Percentiles rank a stretch among this genome's conserved stretches.
Evolutionary conservation across 208 protist species (phyloP).

Genomic region (Angomonas desouzai): DNA sequence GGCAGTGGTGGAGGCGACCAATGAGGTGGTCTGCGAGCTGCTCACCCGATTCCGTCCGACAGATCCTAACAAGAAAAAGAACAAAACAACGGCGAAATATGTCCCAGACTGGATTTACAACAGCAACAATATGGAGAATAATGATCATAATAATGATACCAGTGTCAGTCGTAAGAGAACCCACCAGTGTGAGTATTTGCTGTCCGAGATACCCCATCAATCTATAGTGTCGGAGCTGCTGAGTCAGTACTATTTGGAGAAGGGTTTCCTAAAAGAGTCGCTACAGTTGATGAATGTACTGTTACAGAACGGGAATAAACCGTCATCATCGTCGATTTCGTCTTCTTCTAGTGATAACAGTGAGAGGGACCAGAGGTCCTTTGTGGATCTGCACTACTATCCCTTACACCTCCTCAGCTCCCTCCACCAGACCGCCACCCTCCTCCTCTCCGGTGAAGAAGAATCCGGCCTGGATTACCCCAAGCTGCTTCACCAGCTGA

Average conservation of each 20-base stretch:
- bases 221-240: neutral
- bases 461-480: too few relatives aligned
- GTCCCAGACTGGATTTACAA: neutral
- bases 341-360: too few relatives aligned
- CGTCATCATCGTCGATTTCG: neutral
- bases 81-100: neutral
- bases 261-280: neutral
- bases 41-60: neutral
- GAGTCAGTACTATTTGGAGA: neutral
- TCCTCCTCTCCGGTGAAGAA: neutral
- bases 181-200: neutral
- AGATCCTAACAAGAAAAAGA: neutral
- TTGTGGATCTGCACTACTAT: slow-evolving; percentile 72
- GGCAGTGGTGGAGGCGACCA: neutral
- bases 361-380: too few relatives aligned
- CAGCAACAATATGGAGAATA: too few relatives aligned
- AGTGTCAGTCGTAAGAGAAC: neutral
- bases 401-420: slow-evolving; percentile 49
- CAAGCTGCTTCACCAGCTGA: slow-evolving; percentile 11
- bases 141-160: too few relatives aligned
- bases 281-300: neutral
- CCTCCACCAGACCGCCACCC: slow-evolving; percentile 40
- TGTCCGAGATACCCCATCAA: neutral
- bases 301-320: neutral
- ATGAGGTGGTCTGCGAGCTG: neutral